Conservation (phyloP, 768 basidiomycete species). For the Psilocybe azurescens region DNA sequence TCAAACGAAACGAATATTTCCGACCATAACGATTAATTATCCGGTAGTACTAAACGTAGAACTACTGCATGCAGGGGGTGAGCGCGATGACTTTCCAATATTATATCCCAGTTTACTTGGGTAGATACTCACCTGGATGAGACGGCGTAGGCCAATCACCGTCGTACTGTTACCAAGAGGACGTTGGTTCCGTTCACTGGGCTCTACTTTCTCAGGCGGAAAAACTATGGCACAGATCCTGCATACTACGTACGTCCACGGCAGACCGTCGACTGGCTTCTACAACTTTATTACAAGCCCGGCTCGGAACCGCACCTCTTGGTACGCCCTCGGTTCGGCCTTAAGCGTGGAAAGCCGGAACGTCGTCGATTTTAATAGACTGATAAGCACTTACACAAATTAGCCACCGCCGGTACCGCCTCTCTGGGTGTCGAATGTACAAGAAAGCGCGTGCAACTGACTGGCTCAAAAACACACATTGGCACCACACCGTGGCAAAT, state of each 20-base stretch:
- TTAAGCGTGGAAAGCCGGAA: not conserved
- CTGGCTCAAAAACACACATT: too few species aligned
- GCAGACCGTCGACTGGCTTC: not conserved
- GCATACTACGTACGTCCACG: not conserved
- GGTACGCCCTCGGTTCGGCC: not conserved
- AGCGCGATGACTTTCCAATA: not conserved
- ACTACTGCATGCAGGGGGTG: not conserved
- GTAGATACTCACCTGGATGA: not conserved
- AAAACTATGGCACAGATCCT: not conserved
- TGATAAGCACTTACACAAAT: not conserved
- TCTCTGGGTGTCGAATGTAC: too few species aligned
- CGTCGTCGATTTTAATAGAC: not conserved
- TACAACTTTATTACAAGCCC: not conserved
- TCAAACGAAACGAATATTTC: not conserved
- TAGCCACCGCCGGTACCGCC: not conserved
- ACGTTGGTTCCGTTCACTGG: not conserved
- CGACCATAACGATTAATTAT: not conserved
- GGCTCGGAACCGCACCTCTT: not conserved
- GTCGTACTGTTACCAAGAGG: not conserved
- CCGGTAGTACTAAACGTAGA: too few species aligned
- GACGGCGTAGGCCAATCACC: not conserved
- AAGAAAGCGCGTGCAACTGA: too few species aligned
- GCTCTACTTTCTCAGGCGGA: not conserved
- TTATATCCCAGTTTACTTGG: not conserved
- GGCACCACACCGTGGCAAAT: too few species aligned